Base-by-base conservation (phyloP, 768 basidiomycete species). In the Rhizopogon sp. region DNA sequence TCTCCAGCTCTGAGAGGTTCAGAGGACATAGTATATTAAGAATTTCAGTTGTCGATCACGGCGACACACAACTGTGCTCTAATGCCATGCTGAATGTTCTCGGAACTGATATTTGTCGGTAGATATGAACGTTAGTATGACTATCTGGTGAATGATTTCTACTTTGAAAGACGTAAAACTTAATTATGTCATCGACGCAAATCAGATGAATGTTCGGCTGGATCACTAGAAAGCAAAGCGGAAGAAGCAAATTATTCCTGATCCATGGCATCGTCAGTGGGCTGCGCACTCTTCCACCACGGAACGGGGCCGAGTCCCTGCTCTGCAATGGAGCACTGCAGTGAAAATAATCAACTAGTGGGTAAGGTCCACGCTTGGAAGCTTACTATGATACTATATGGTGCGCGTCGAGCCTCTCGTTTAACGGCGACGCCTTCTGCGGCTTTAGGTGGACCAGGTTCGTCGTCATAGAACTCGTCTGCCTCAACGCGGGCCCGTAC, bases 391-490 rank as follows among this genome's bases (percentile, higher is more conserved):
- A 93, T 76, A 28, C 79, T 83, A 71, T 90, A 93, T 2, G 88
- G 87, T 3, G 87, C 75, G 64, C 72, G 66, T 29, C 72, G 74
- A 5, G 64, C 69, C 57, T 84, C 84, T 42, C 69, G 70, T 59
- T 76, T 74, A 3, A 82, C 74, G 47, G 76, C 74, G 1, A 88
- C 83, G 0, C 88, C 90, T 49, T 90, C 88, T 0, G 77, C 70
- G 43, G 83, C 84, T 63, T 86, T 89, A 1, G 87, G 86, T 0
- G 90, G 90, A 1, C 91, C 90, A 2, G 90, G 90, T 57, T 92
- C 90, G 60, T 90, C 88, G 60, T 93, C 91, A 60, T 81, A 87
- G 60, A 92, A 93, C 61, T 91, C 88, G 61, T 91, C 91, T 3
- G 78, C 75, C 63, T 93, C 90, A 5, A 93, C 83, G 5, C 90